Evolutionary conservation across 345 rosid genomes (phyloP), one percentile per base, ranked within the genome.

Genomic region (Bretschneidera sinensis): DNA sequence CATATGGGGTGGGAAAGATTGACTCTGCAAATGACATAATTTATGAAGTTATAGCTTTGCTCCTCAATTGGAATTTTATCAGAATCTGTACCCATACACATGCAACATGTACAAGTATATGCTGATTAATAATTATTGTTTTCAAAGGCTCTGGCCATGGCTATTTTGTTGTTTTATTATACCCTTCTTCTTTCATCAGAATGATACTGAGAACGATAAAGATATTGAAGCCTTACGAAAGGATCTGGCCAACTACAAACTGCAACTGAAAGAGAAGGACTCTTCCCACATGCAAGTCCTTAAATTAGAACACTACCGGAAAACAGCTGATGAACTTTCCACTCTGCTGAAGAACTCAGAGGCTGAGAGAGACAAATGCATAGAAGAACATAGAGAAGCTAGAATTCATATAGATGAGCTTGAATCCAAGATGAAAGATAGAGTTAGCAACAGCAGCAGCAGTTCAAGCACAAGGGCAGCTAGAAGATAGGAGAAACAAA

Each of bases 211-310:
- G 17, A 67, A 62, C 24, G 82, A 75, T 34, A 75, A 50, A 43
- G 75, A 65, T 21, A 8, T 61, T 9, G 74, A 74, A 55, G 59
- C 49, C 24, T 34, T 79, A 28, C 57, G 60, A 22, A 78, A 70
- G 77, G 80, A 80, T 20, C 54, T 82, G 74, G 77, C 85, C 6
- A 78, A 61, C 60, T 58, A 21, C 68, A 62, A 54, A 52, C 51
- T 1, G 66, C 52, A 24, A 54, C 81, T 47, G 86, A 79, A 43
- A 59, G 79, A 79, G 7, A 85, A 72, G 61, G 83, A 85, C 62
- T 71, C 65, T 8, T 68, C 76, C 20, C 53, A 66, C 57, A 64
- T 49, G 71, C 77, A 81, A 57, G 71, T 57, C 0, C 78, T 56
- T 50, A 65, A 64, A 48, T 64, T 76, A 16, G 76, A 78, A 14